Conservation (phyloP, 1,284 basidiomycete genomes). For the Ganoderma sp. region DNA sequence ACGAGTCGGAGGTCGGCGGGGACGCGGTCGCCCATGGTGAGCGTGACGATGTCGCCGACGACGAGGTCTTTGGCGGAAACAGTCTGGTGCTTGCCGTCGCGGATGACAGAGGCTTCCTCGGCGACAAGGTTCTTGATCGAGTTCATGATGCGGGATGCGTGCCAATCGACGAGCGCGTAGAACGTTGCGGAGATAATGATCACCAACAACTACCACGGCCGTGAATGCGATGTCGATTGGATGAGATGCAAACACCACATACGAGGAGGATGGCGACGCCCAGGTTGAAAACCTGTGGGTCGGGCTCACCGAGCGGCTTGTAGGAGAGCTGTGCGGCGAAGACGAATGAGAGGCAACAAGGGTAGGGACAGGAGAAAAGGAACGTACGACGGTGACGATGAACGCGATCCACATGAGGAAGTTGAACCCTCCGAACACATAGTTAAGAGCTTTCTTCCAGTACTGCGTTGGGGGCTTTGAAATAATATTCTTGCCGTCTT, state of each 20-base stretch:
- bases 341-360: background rate
- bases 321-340: conserved; percentile 47
- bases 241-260: conserved; percentile 44
- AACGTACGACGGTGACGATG: conserved; percentile 50
- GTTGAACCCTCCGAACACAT: conserved; percentile 60
- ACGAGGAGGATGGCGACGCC: conserved; percentile 57
- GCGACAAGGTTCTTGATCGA: conserved; percentile 60
- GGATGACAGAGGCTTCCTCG: conserved; percentile 52
- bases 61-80: conserved; percentile 42
- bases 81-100: conserved; percentile 46
- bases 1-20: conserved; percentile 60
- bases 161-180: conserved; percentile 51
- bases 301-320: conserved; percentile 54
- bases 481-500: conserved; percentile 56
- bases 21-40: conserved; percentile 49
- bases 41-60: conserved; percentile 39
- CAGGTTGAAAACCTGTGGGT: conserved; percentile 52
- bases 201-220: conserved; percentile 49
- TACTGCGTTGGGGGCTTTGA: conserved; percentile 53
- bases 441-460: conserved; percentile 55
- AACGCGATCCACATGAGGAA: conserved; percentile 59
- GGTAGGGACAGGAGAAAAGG: background rate
- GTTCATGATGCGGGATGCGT: conserved; percentile 54
- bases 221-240: conserved; percentile 48
- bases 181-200: conserved; percentile 45